A percentile compares a stretch with the other conserved stretches of the same genome.
Evolutionary conservation across 2,329 filamentous ascomycete genomes (phyloP).

Genomic region (Cryphonectria carpinicola): DNA sequence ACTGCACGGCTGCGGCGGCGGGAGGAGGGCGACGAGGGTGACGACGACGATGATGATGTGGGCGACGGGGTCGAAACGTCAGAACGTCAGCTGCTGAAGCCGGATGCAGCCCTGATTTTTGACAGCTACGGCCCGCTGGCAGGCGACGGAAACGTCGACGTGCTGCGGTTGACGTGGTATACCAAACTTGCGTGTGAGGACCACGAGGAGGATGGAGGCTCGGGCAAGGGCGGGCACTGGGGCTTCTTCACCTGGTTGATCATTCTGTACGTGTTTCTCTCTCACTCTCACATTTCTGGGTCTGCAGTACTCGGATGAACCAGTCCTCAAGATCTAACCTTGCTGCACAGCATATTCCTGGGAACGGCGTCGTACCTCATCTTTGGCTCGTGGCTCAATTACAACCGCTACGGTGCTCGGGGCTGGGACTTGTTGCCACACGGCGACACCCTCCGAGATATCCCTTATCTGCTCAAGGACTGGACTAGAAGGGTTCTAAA

Average conservation of each 20-base stretch:
- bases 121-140: conserved; percentile 69
- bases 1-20: conserved; percentile 34
- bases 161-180: conserved; percentile 79
- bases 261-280: conserved; percentile 69
- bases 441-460: conserved; percentile 86
- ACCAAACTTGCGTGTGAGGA: conserved; percentile 85
- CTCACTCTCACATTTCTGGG: background rate
- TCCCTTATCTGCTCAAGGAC: conserved; percentile 91
- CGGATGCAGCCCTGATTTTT: conserved; percentile 71
- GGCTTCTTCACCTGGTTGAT: conserved; percentile 98
- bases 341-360: conserved; percentile 73
- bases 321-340: conserved; percentile 27
- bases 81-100: conserved; percentile 58
- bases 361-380: conserved; percentile 88
- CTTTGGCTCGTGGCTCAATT: conserved; percentile 98
- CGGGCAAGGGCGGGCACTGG: conserved; percentile 61
- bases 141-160: conserved; percentile 58
- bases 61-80: conserved; percentile 38
- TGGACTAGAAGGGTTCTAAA: conserved; percentile 79
- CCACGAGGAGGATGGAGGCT: conserved; percentile 43
- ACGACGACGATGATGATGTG: conserved; percentile 29
- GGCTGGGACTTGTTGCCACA: conserved; percentile 96
- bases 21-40: conserved; percentile 8
- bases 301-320: background rate
- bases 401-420: conserved; percentile 92